Conservation (phyloP, 192 early-diverging fungal species). For the Dissophora ornata region DNA sequence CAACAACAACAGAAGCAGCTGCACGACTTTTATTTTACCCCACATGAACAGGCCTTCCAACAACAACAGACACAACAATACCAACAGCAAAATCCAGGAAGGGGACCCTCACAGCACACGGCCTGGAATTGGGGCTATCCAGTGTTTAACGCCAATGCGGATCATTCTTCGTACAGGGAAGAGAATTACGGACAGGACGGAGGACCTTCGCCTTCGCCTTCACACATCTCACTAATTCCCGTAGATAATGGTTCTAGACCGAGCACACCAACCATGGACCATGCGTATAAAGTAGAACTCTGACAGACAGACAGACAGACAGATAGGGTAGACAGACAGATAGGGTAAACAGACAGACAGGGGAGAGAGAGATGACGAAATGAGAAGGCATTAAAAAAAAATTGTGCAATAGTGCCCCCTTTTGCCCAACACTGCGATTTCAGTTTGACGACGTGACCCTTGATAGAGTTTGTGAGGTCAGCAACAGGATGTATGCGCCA, state of each 20-base stretch:
- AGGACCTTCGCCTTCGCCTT: constrained; percentile 10
- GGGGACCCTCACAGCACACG: not conserved
- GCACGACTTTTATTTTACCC: constrained; percentile 33
- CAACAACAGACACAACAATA: constrained; percentile 13
- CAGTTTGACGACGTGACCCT: no score
- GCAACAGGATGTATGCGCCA: no score
- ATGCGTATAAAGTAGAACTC: constrained; percentile 26
- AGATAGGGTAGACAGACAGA: no score
- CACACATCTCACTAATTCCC: constrained; percentile 19
- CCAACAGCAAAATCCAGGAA: not conserved
- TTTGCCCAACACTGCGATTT: no score
- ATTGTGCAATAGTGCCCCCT: no score
- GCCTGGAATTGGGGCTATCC: constrained; percentile 9
- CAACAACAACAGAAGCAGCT: constrained; percentile 3
- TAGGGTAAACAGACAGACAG: no score
- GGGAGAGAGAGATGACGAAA: no score
- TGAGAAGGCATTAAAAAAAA: no score
- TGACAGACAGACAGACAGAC: not conserved
- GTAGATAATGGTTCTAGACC: not conserved
- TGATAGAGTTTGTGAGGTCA: no score
- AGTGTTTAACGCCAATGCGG: not conserved
- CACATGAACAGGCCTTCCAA: constrained; percentile 10
- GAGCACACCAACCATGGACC: not conserved
- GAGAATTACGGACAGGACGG: not conserved
- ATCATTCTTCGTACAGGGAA: not conserved